phyloP scores from a whole-genome alignment of 345 rosid genomes.

The Conringia planisiliqua region DNA sequence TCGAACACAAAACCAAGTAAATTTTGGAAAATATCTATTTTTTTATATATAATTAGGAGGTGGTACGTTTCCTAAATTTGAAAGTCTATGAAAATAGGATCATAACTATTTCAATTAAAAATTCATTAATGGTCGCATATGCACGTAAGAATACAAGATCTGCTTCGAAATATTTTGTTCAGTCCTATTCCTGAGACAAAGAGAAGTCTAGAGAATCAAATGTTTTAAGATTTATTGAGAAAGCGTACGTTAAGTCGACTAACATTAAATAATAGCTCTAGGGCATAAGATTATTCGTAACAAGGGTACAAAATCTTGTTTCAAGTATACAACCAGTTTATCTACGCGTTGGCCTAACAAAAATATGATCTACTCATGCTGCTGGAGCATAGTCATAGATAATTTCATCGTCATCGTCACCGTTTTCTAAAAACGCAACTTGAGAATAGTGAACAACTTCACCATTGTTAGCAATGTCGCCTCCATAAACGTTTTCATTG shows the following conservation, averaged over 20 bases:
- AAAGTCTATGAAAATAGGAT: no score
- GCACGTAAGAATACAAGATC: neutral
- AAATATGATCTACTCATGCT: neutral
- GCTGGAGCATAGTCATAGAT: slow-evolving; percentile 26
- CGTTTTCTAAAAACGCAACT: neutral
- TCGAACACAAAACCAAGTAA: no score
- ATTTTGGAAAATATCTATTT: no score
- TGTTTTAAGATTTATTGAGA: neutral
- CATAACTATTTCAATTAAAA: no score
- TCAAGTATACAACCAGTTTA: neutral
- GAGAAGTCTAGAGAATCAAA: neutral
- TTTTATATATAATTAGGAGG: no score
- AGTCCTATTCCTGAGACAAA: neutral
- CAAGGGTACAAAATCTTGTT: neutral
- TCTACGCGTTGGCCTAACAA: neutral
- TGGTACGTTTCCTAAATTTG: no score
- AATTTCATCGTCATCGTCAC: neutral
- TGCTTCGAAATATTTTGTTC: neutral
- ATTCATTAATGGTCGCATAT: neutral
- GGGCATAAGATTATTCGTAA: neutral
- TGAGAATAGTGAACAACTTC: neutral
- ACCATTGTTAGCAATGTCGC: neutral
- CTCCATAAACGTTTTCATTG: neutral
- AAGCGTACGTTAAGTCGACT: neutral
- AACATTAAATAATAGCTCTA: neutral